Base-by-base conservation (phyloP, 1,284 basidiomycete genomes). In the Agaricales sp. region DNA sequence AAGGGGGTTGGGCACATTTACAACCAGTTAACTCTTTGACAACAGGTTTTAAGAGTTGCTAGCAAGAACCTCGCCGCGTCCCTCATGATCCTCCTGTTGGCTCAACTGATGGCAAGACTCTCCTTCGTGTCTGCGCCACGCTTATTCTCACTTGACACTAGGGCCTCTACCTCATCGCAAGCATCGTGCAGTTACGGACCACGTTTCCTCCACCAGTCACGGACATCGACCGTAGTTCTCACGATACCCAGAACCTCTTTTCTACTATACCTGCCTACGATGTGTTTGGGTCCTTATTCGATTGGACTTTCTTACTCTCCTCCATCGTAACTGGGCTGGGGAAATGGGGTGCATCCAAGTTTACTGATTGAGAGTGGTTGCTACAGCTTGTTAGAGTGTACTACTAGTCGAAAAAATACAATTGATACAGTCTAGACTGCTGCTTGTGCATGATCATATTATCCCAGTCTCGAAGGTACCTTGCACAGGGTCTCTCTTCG, bases 101-200 rank as follows among this genome's bases (percentile, higher is more conserved):
- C 86, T 4, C 85, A 89, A 59, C 69, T 89, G 41, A 87, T 89
- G 85, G 86, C 85, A 57, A 23, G 71, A 59, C 48, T 47, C 47
- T 39, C 48, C 44, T 43, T 19, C 37, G 14, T 51, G 25, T 13
- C 38, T 38, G 46, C 43, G 43, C 12, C 26, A 25, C 37, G 46
- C 48, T 43, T 50, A 43, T 23, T 16, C 43, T 30, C 30, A 18
- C 24, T 21, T 2, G 45, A n/a, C n/a, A n/a, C 39, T 47, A 88
- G 86, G 82, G 81, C 13, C 84, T 84, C 49, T 89, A 88, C 58
- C 73, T 88, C 35, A 74, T 89, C 20, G 80, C 84, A 1, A 89
- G 85, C 0, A 67, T 88, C 45, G 78, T 88, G 14, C 86, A 89
- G 61, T 68, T 89, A 38, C 81, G 86, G 41, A 79, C 80, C 16